Evolutionary conservation across 2,329 filamentous ascomycete genomes (phyloP).

Genomic region (Aspergillus chevalieri): DNA sequence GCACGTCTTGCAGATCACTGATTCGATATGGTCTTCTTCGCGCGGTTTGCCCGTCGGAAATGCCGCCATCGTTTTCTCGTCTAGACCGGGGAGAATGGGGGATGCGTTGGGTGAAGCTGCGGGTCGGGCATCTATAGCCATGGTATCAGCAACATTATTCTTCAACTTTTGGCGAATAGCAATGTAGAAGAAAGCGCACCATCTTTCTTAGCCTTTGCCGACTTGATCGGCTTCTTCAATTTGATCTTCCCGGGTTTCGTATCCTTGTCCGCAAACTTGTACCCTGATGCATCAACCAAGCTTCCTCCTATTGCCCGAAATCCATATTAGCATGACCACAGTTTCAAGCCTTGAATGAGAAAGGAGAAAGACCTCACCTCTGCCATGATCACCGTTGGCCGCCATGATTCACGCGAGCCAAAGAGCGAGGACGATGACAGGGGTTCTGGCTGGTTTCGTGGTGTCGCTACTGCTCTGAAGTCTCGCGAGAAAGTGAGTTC

Average conservation of each 20-base stretch:
- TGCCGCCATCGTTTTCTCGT: constrained; percentile 68
- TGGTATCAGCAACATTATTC: neutral
- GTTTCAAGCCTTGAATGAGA: no score
- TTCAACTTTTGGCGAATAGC: neutral
- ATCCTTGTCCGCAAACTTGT: constrained; percentile 41
- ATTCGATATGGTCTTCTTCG: constrained; percentile 72
- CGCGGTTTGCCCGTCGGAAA: constrained; percentile 78
- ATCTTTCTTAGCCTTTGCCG: constrained; percentile 22
- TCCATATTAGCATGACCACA: neutral
- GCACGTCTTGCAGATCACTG: constrained; percentile 87
- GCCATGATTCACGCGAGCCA: constrained; percentile 24
- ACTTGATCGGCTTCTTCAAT: constrained; percentile 34
- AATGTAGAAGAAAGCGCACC: constrained; percentile 15
- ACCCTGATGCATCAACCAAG: constrained; percentile 41
- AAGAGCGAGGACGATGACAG: neutral
- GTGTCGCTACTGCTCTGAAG: no score
- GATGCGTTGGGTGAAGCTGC: constrained; percentile 32
- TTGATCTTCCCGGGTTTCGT: constrained; percentile 41
- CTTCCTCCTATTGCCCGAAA: constrained; percentile 17
- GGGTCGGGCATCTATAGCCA: constrained; percentile 16
- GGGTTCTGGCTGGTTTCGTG: no score
- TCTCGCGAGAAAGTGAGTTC: no score
- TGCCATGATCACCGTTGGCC: constrained; percentile 29
- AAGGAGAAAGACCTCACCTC: constrained; percentile 21
- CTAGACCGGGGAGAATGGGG: constrained; percentile 52